A percentile compares a stretch with the other conserved stretches of the same genome.
phyloP scores from a whole-genome alignment of 805 yeast species.

The Metschnikowia picachoensis region DNA sequence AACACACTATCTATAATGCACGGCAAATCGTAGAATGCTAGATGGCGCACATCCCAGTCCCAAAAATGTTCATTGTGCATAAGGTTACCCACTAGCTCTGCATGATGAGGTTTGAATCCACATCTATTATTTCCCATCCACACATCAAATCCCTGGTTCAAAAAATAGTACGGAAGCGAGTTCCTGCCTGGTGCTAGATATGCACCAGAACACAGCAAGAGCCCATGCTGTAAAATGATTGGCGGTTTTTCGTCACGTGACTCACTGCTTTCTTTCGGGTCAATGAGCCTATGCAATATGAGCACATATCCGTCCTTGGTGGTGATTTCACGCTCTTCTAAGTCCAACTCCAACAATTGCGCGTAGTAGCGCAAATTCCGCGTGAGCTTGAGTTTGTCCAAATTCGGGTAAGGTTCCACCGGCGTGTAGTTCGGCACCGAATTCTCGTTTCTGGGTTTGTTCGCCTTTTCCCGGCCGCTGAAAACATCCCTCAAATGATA shows the following conservation, averaged over 20 bases:
- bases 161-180: conserved; percentile 61
- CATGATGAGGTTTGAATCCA: conserved; percentile 73
- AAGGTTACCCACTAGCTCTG: conserved; percentile 28
- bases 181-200: conserved; percentile 79
- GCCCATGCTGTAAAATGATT: conserved; percentile 76
- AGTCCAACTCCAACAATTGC: conserved; percentile 52
- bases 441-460: conserved; percentile 22
- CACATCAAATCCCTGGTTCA: conserved; percentile 66
- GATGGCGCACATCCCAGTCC: conserved; percentile 90
- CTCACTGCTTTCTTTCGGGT: conserved; percentile 38
- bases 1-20: conserved; percentile 63
- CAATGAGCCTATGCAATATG: conserved; percentile 58
- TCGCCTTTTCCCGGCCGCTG: conserved; percentile 27
- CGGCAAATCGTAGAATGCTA: conserved; percentile 77
- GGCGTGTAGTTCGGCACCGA: conserved; percentile 26
- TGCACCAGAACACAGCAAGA: conserved; percentile 83
- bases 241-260: conserved; percentile 48
- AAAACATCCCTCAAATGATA: conserved; percentile 29
- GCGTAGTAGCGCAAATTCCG: conserved; percentile 66
- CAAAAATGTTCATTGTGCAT: conserved; percentile 57
- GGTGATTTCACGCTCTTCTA: conserved; percentile 54
- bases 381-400: conserved; percentile 29
- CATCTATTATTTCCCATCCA: conserved; percentile 93
- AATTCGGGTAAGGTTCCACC: conserved; percentile 33
- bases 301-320: conserved; percentile 81